Evolutionary conservation across 2,329 filamentous ascomycete genomes (phyloP), one percentile per base, ranked within the genome.

Genomic region (Fusarium papillatum): DNA sequence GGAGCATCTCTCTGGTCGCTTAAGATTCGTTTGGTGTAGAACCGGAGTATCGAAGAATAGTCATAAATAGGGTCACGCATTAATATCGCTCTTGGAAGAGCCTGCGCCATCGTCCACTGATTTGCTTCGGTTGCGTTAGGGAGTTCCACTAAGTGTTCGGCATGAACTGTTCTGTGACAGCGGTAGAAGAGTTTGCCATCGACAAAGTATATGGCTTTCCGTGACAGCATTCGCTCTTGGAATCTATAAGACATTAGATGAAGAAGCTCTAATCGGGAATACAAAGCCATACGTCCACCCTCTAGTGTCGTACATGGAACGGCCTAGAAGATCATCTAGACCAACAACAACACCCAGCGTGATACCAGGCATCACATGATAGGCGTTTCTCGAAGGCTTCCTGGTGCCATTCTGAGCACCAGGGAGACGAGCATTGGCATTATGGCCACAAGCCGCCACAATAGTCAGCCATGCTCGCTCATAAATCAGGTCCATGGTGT

Each of bases 401-500:
- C 72, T 38, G 2, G 60, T 68, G 0, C 29, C 17, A 5, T 43
- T 17, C 9, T 36, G 16, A 8, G 66, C 39, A 1, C 74, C 72
- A 0, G 67, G 70, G 0, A 76, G 46, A 9, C 72, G 31, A 1
- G 62, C 29, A 48, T 68, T 62, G 1, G 70, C 72, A 29, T 76
- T 39, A 14, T 75, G 59, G 0, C 74, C 74, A 29, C 43, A 65
- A 5, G 48, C 43, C 0, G 74, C 74, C 53, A 73, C 34, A 26
- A 76, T 36, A 1, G 69, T 75, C 38, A 76, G 10, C 69, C 69
- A 70, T 2, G 68, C 57, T 16, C 65, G 39, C 17, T 73, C 72
- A 17, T 73, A 76, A 6, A 76, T 59, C 1, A 69, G 41, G 5
- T 75, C 72, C 72, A 75, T 76, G 5, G 43, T 39, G 3, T 50